phyloP scores from a whole-genome alignment of 495 filamentous ascomycete species.

The Xylaria telfairii region DNA sequence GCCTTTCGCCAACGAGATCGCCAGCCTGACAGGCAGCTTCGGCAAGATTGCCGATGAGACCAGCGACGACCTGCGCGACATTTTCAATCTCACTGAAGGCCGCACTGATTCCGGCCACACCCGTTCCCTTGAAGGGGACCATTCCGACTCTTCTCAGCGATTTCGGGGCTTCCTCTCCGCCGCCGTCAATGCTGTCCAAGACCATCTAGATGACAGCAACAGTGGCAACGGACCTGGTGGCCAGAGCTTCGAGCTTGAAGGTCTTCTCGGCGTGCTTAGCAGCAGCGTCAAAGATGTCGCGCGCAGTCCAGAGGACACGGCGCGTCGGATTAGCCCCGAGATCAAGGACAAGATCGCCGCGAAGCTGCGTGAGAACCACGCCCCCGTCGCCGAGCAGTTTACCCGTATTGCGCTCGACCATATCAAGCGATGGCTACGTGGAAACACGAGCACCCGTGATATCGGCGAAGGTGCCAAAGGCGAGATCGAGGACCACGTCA shows the following conservation, averaged over 20 bases:
- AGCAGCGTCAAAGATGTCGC: constrained; percentile 42
- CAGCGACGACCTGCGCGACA: constrained; percentile 42
- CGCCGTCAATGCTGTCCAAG: constrained; percentile 39
- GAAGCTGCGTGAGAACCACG: constrained; percentile 39
- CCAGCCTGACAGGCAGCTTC: constrained; percentile 39
- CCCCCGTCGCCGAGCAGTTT: constrained; percentile 43
- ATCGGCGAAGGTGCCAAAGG: constrained; percentile 43
- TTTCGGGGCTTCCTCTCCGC: constrained; percentile 37
- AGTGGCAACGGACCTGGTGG: constrained; percentile 24
- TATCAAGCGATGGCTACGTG: constrained; percentile 44
- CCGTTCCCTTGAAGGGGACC: constrained; percentile 20
- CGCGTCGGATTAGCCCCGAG: constrained; percentile 43
- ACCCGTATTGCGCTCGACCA: constrained; percentile 44
- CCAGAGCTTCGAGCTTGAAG: constrained; percentile 39
- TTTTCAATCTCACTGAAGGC: constrained; percentile 41
- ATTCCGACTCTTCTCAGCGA: constrained; percentile 13
- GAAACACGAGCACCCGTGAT: constrained; percentile 43
- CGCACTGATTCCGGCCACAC: neutral
- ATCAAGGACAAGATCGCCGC: constrained; percentile 41
- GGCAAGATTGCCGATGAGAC: constrained; percentile 35
- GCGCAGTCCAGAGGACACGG: constrained; percentile 43
- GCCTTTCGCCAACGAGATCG: constrained; percentile 45
- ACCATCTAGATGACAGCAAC: constrained; percentile 31
- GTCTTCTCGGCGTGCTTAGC: constrained; percentile 41
- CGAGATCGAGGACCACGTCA: constrained; percentile 46